Evolutionary conservation across 176 grass and related monocot species (phyloP), one percentile per base, ranked within the genome.

Genomic region (barley (Hordeum vulgare)): DNA sequence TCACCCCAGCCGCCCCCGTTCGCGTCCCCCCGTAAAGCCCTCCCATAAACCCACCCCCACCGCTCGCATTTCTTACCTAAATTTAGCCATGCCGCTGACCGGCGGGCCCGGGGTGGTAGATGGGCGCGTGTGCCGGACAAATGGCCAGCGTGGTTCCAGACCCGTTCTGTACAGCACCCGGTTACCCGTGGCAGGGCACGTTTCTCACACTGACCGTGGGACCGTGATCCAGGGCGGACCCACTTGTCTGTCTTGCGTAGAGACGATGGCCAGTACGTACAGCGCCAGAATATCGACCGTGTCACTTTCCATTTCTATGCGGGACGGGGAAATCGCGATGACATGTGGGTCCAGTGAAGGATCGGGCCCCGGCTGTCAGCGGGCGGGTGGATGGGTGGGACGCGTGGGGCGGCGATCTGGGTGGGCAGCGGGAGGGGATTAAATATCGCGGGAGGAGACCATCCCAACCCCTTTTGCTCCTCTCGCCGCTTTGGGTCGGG

Each of bases 401-500:
- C 0, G 11, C 26, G 65, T 82, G 72, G 15, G 5, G 10, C 6
- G 31, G 10, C n/a, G 72, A 2, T 17, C 14, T 44, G 14, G 17
- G 54, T 9, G 75, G 58, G 70, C 28, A 21, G 59, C 4, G 80
- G 28, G 45, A 51, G 33, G 71, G 75, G 87, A 84, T 84, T 94
- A 91, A 94, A 89, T 91, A 96, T 79, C 71, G 72, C 8, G 6
- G 76, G 80, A 53, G 41, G 86, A 33, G 71, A 47, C 61, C 1
- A 14, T 14, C 21, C 56, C 58, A n/a, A 0, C 4, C 25, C 78
- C 82, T 90, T 97, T 86, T 65, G 76, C 85, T 81, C 87, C 87
- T 82, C 84, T 72, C 89, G 53, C 85, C 40, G 75, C 47, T 89
- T 81, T 69, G 42, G 86, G 83, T 90, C 82, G 91, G 94, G 94